Evolutionary conservation across 2,329 filamentous ascomycete genomes (phyloP), one percentile per base, ranked within the genome.

Genomic region (Beauveria rudraprayagi): DNA sequence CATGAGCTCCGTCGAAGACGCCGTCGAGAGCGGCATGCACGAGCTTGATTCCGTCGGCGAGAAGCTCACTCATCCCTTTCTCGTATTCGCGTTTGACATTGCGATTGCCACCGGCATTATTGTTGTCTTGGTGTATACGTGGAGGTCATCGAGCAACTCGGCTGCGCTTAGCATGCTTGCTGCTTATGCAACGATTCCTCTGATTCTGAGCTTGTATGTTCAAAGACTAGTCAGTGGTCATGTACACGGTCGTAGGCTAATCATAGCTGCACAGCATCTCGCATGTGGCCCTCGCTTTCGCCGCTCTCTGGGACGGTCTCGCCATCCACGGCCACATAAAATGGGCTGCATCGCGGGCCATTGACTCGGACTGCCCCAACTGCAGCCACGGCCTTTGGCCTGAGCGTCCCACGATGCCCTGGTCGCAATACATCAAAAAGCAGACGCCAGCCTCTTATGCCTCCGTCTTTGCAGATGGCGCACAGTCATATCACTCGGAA

Each of bases 181-280:
- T 43, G 72, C 76, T 14, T 78, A 78, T 64, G 71, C 71, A 11
- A 78, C 76, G 3, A 70, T 78, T 19, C 76, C 76, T 43, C 67
- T 78, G 48, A 64, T 78, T 30, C 61, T 72, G 40, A 77, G 73
- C 64, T 76, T 77, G 76, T 77, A 68, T 64, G 73, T 66, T 10
- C 17, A 50, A 51, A 4, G 17, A 17, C n/a, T 9, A 16, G 34
- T 8, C 11, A 8, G 50, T 7, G 30, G 50, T 19, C 22, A 22
- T 22, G 19, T 10, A 46, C 19, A 22, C 10, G 5, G 44, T 24
- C 44, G 44, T n/a, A 11, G 22, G 14, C 46, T 41, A 22, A 30
- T 47, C 4, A 30, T 7, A 5, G 3, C 22, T 17, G 26, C 53
- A 30, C 28, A 78, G 76, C 62, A 64, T 71, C 41, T 70, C 75